phyloP scores from a whole-genome alignment of 139 green algal species.

The Chlamydomonas incerta region DNA sequence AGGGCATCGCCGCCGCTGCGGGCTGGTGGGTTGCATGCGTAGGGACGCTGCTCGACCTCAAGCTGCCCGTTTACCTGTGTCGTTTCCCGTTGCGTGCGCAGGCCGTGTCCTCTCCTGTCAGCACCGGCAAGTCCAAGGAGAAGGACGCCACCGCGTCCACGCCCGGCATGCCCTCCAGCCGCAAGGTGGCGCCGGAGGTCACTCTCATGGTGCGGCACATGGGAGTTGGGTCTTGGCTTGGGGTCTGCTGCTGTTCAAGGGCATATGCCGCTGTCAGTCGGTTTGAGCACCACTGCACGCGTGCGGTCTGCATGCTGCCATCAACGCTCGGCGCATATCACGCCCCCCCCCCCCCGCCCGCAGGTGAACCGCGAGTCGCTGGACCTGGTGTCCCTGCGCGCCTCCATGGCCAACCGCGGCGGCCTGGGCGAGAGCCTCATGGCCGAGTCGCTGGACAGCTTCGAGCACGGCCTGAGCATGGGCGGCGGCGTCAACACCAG shows the following conservation, averaged over 20 bases:
- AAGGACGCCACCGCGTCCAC: background rate
- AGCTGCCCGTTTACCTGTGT: no score
- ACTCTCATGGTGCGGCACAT: background rate
- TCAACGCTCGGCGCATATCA: no score
- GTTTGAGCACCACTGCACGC: no score
- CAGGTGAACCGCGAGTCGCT: conserved; percentile 17
- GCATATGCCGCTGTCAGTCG: no score
- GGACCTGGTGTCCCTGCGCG: conserved; percentile 20
- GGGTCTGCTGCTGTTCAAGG: no score
- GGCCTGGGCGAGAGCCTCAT: conserved; percentile 15
- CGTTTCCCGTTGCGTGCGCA: background rate
- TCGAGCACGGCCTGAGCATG: background rate
- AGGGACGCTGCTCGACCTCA: no score
- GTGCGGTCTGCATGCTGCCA: no score
- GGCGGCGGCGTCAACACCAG: background rate
- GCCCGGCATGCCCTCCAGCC: background rate
- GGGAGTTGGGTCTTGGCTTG: no score
- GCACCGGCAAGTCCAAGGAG: conserved; percentile 5
- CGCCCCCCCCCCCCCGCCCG: no score
- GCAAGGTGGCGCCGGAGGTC: conserved; percentile 2
- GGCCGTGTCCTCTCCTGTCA: conserved; percentile 24
- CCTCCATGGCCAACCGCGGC: conserved; percentile 9
- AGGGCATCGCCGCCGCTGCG: no score
- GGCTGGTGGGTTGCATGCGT: no score
- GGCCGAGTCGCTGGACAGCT: conserved; percentile 35